These are phyloP conservation scores for Cladosporium cucumerinum DNA, from an alignment of 2,329 filamentous ascomycete genomes.

Conservation along the genomic window DNA sequence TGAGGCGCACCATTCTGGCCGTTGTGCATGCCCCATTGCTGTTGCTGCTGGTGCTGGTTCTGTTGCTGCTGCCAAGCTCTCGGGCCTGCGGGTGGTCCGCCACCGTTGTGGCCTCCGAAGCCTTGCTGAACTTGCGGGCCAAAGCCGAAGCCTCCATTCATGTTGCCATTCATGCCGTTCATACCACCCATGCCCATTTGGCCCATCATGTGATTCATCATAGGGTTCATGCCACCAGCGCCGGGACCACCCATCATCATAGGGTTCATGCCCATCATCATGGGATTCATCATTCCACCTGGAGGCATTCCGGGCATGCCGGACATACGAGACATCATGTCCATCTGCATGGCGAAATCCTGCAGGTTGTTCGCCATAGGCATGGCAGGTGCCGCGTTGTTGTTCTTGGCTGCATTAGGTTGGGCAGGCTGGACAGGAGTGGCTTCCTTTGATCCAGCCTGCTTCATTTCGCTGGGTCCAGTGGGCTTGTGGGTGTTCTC, in stretches of 20 bases:
- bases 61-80: conserved; percentile 17
- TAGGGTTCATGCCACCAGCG: conserved; percentile 27
- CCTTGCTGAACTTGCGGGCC: conserved; percentile 1
- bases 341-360: conserved; percentile 46
- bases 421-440: conserved; percentile 35
- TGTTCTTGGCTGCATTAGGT: conserved; percentile 54
- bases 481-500: conserved; percentile 43
- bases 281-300: conserved; percentile 35
- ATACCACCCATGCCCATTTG: conserved; percentile 33
- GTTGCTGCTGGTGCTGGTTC: background rate
- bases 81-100: conserved; percentile 11
- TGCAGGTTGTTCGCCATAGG: conserved; percentile 31
- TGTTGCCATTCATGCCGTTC: conserved; percentile 23
- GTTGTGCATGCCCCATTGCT: conserved; percentile 21
- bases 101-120: conserved; percentile 7
- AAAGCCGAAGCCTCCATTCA: conserved; percentile 18
- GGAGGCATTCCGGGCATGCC: conserved; percentile 30
- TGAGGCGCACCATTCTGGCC: conserved; percentile 5
- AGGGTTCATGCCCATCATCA: conserved; percentile 40
- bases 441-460: conserved; percentile 20
- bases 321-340: conserved; percentile 38
- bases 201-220: conserved; percentile 32
- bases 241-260: conserved; percentile 35
- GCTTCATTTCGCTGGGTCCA: conserved; percentile 46
- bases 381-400: conserved; percentile 17